These are phyloP conservation scores for Orbilia ellipsospora DNA, from an alignment of 2,329 filamentous ascomycete genomes.

Conservation along the genomic window DNA sequence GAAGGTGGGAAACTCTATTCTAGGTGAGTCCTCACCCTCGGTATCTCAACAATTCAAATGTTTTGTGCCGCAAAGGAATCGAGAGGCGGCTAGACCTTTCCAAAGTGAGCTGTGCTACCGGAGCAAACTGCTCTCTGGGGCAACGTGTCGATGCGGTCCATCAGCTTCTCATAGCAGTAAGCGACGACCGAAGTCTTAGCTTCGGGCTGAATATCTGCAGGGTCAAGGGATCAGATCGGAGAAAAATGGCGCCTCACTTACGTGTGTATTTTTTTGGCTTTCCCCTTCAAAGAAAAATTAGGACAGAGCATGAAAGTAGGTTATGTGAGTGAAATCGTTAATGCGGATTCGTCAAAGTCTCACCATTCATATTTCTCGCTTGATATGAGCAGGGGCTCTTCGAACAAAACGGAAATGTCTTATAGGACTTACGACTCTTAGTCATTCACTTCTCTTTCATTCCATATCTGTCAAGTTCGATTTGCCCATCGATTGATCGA, in stretches of 20 bases:
- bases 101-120: constrained; percentile 26
- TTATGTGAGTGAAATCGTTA: constrained; percentile 41
- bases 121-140: constrained; percentile 34
- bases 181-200: constrained; percentile 41
- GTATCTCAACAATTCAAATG: constrained; percentile 28
- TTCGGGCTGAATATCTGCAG: constrained; percentile 23
- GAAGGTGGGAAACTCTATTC: constrained; percentile 21
- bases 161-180: constrained; percentile 54
- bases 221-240: constrained; percentile 32
- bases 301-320: constrained; percentile 22
- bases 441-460: constrained; percentile 5
- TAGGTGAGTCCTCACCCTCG: constrained; percentile 4
- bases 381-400: constrained; percentile 45
- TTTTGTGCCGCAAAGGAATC: constrained; percentile 32
- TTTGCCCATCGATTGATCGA: constrained; percentile 30
- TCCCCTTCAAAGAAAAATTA: not conserved
- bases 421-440: constrained; percentile 24
- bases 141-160: constrained; percentile 37
- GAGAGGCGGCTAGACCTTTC: constrained; percentile 31
- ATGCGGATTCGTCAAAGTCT: constrained; percentile 53
- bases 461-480: constrained; percentile 13
- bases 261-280: not conserved
- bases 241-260: constrained; percentile 4
- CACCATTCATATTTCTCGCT: constrained; percentile 43
- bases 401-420: constrained; percentile 48